Conservation (phyloP, 202 grass and related monocot species). For the Thinopyrum obtusiflorum region DNA sequence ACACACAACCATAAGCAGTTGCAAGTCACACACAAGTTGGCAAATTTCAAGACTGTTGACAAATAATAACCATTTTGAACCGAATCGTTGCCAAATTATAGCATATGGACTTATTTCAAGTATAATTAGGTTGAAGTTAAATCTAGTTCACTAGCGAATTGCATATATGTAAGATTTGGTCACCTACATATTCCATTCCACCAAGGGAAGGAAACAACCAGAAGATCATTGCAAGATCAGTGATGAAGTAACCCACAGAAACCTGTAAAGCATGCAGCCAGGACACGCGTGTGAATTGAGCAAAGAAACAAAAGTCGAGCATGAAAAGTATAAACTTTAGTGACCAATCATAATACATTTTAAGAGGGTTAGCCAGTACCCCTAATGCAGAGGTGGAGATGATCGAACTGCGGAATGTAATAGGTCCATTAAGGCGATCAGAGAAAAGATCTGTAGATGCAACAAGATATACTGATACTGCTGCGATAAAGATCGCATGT, state of each 20-base stretch:
- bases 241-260: conserved; percentile 90
- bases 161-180: conserved; percentile 23
- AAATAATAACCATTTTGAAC: background rate
- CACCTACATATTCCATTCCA: conserved; percentile 96
- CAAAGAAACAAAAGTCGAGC: conserved; percentile 22
- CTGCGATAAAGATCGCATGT: conserved; percentile 84
- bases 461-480: conserved; percentile 76
- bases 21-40: background rate
- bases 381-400: conserved; percentile 80
- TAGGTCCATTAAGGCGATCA: conserved; percentile 50
- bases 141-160: conserved; percentile 12
- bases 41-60: background rate
- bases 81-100: background rate
- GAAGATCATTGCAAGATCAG: conserved; percentile 91
- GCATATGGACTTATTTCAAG: no score
- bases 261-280: conserved; percentile 57
- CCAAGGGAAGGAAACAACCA: conserved; percentile 93
- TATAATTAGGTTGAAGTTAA: background rate
- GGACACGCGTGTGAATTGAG: conserved; percentile 17
- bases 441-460: conserved; percentile 84
- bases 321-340: conserved; percentile 16
- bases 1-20: conserved; percentile 26
- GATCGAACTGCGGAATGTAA: conserved; percentile 71
- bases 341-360: conserved; percentile 12
- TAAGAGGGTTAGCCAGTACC: conserved; percentile 43